phyloP scores from a whole-genome alignment of 2,329 filamentous ascomycete genomes.

The Colletotrichum sp. region DNA sequence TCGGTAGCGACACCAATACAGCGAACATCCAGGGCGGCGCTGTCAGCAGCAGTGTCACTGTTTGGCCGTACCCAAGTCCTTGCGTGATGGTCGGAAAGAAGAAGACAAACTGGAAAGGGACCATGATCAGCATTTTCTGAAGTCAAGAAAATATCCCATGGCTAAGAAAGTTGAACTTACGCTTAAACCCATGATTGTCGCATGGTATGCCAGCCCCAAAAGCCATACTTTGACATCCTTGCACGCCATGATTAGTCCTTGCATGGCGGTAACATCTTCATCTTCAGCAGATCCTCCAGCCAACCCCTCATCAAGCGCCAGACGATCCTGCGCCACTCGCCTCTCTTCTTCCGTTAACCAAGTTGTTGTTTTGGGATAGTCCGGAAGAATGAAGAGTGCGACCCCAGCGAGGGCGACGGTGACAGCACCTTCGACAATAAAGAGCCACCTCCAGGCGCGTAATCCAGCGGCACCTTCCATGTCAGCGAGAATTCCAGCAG shows the following conservation, averaged over 20 bases:
- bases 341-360: not conserved
- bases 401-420: not conserved
- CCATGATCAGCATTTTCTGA: not conserved
- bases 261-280: not conserved
- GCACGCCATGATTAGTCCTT: not conserved
- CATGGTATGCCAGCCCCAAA: not conserved
- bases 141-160: not conserved
- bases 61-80: not conserved
- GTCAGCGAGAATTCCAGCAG: not conserved
- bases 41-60: not conserved
- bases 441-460: not conserved
- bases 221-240: not conserved
- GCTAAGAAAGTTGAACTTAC: not conserved
- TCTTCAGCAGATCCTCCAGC: not conserved
- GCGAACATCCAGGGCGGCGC: not conserved
- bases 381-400: not conserved
- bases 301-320: not conserved
- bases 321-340: not conserved
- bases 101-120: not conserved
- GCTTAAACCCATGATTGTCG: not conserved
- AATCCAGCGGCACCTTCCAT: not conserved
- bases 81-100: not conserved
- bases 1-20: not conserved
- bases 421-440: not conserved
- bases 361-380: not conserved